These are phyloP conservation scores for Ogataea parapolymorpha DNA, from an alignment of 805 yeast species.

Conservation along the genomic window DNA sequence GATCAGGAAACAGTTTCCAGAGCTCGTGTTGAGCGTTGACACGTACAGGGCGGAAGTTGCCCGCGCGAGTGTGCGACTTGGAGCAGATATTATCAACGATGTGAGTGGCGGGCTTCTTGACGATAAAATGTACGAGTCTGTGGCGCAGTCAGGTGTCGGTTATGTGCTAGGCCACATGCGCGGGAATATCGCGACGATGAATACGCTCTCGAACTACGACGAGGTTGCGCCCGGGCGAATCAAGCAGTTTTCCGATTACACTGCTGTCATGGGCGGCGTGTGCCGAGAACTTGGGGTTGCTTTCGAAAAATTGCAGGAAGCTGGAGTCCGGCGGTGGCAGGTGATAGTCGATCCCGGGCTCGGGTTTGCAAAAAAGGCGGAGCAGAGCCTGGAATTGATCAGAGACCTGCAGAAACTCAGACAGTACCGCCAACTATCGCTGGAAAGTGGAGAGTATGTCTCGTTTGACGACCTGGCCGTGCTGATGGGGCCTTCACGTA, in stretches of 20 bases:
- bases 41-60: constrained; percentile 83
- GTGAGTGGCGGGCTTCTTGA: constrained; percentile 80
- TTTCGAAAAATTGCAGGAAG: constrained; percentile 50
- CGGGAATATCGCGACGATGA: constrained; percentile 79
- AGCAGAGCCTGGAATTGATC: constrained; percentile 67
- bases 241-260: constrained; percentile 25
- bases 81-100: constrained; percentile 92
- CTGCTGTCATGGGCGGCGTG: constrained; percentile 50
- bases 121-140: constrained; percentile 57
- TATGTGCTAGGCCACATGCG: constrained; percentile 82
- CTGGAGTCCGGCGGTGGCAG: constrained; percentile 86
- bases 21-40: constrained; percentile 71
- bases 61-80: constrained; percentile 57
- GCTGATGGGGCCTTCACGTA: constrained; percentile 84
- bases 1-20: constrained; percentile 42
- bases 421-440: constrained; percentile 36
- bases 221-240: constrained; percentile 31
- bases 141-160: constrained; percentile 70
- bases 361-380: constrained; percentile 86
- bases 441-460: constrained; percentile 29
- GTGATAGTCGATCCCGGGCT: constrained; percentile 90
- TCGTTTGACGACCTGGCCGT: constrained; percentile 59
- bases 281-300: constrained; percentile 55
- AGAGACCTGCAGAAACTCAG: constrained; percentile 47
- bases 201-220: constrained; percentile 48